Base-by-base conservation (phyloP, 495 filamentous ascomycete species). In the Penicillium canariense region DNA sequence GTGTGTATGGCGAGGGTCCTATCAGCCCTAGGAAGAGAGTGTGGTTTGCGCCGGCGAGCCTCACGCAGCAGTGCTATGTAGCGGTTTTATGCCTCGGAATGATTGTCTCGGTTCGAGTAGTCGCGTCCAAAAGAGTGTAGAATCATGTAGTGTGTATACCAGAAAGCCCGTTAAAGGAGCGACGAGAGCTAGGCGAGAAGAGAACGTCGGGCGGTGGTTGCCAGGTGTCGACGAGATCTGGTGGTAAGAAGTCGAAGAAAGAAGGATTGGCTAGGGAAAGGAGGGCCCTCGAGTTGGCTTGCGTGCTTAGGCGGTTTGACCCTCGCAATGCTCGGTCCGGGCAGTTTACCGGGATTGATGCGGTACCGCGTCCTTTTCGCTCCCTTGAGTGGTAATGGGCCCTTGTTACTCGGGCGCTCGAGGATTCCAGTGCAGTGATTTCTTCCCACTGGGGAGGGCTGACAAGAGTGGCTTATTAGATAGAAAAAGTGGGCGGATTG, bases 141-240 rank as follows among this genome's bases (percentile, higher is more conserved):
- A 48, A 50, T 52, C 54, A 50, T 28, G 56, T 56, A 20, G 17
- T 30, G 4, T 45, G 35, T 48, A 31, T 34, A 31, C 11, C 1
- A 11, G n/a, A n/a, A 48, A 3, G 10, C 27, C 12, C 15, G 45
- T 42, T 31, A 10, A 65, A 68, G 10, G 62, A 63, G 56, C 42
- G 65, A 62, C 56, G 46, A 46, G 65, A 56, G 58, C 54, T 60
- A 51, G 59, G 39, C 53, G 27, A 30, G n/a, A 23, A 50, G 52
- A 48, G 44, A 39, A 39, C 43, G 54, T 53, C 38, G 43, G 40
- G 15, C 26, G 12, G 56, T 45, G 34, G 23, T 23, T 30, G 25
- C 18, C 11, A 18, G 26, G 22, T 49, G 61, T 59, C 49, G 62
- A 54, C 28, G 39, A 35, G 25, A 38, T n/a, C n/a, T 40, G n/a